Conservation (phyloP, 2,329 filamentous ascomycete species). For the Saccharata proteae region DNA sequence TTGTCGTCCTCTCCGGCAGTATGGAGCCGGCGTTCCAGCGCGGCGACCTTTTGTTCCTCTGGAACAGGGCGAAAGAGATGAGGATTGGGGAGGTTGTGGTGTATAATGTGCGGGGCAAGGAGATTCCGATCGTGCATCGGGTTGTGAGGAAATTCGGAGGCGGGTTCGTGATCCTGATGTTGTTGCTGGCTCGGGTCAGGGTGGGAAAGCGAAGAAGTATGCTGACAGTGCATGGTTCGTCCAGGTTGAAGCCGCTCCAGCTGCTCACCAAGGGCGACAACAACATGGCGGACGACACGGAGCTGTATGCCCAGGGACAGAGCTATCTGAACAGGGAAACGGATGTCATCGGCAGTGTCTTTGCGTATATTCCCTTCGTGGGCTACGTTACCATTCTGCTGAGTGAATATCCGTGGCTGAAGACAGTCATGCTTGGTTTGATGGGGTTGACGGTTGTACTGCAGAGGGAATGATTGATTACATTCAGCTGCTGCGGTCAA, state of each 20-base stretch:
- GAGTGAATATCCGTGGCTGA: slow-evolving; percentile 92
- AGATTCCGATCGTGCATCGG: slow-evolving; percentile 94
- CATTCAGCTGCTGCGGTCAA: no score
- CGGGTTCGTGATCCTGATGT: no score
- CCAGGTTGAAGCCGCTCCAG: slow-evolving; percentile 39
- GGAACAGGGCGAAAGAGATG: slow-evolving; percentile 55
- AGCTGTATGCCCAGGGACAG: slow-evolving; percentile 76
- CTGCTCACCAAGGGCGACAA: slow-evolving; percentile 97
- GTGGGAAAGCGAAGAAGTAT: slow-evolving; percentile 4
- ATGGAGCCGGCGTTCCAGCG: slow-evolving; percentile 78
- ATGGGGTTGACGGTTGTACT: slow-evolving; percentile 92
- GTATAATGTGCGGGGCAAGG: slow-evolving; percentile 81
- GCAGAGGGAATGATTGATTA: slow-evolving; percentile 89
- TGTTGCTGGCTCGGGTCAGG: no score
- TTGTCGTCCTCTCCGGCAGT: slow-evolving; percentile 71
- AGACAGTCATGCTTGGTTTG: slow-evolving; percentile 84
- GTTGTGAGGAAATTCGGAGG: slow-evolving; percentile 61
- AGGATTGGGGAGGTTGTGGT: slow-evolving; percentile 64
- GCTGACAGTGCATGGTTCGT: not conserved
- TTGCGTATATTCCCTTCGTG: slow-evolving; percentile 86
- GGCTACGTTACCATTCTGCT: slow-evolving; percentile 95
- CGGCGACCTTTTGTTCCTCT: slow-evolving; percentile 63
- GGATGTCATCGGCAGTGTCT: slow-evolving; percentile 87
- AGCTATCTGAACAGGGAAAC: slow-evolving; percentile 68
- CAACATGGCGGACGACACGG: slow-evolving; percentile 85